Percentiles rank a stretch among this genome's conserved stretches.
phyloP scores from a whole-genome alignment of 2,329 filamentous ascomycete genomes.

The Uncinocarpus reesii region DNA sequence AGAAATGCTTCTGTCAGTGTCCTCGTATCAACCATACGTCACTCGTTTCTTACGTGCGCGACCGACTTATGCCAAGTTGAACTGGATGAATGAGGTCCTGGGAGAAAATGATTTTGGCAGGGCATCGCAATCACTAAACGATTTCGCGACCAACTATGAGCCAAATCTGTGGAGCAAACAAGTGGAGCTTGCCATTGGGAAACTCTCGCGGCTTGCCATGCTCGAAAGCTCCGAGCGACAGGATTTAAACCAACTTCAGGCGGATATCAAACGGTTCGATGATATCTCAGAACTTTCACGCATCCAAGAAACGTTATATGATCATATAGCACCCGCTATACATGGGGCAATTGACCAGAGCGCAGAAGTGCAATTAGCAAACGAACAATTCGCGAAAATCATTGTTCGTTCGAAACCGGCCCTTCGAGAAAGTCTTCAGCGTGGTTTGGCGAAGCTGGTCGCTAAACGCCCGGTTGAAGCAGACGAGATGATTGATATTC shows the following conservation, averaged over 20 bases:
- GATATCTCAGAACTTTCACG: constrained; percentile 57
- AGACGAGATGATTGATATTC: constrained; percentile 48
- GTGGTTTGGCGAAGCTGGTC: constrained; percentile 59
- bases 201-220: constrained; percentile 64
- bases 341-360: constrained; percentile 66
- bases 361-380: constrained; percentile 64
- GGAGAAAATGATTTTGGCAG: constrained; percentile 63
- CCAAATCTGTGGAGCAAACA: constrained; percentile 85
- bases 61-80: constrained; percentile 62
- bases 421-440: constrained; percentile 60
- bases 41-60: constrained; percentile 68
- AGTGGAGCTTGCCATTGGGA: constrained; percentile 80
- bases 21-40: constrained; percentile 59
- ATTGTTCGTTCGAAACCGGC: constrained; percentile 51
- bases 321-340: constrained; percentile 58
- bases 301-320: constrained; percentile 70
- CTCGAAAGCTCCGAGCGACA: constrained; percentile 27
- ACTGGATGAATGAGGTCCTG: constrained; percentile 89
- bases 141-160: constrained; percentile 61
- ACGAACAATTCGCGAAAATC: constrained; percentile 53
- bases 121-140: constrained; percentile 60
- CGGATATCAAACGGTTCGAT: constrained; percentile 46
- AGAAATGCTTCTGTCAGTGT: constrained; percentile 57
- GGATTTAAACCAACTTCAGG: constrained; percentile 32
- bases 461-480: constrained; percentile 56